phyloP scores from a whole-genome alignment of 140 eudicot species.

The Bidens hawaiensis region DNA sequence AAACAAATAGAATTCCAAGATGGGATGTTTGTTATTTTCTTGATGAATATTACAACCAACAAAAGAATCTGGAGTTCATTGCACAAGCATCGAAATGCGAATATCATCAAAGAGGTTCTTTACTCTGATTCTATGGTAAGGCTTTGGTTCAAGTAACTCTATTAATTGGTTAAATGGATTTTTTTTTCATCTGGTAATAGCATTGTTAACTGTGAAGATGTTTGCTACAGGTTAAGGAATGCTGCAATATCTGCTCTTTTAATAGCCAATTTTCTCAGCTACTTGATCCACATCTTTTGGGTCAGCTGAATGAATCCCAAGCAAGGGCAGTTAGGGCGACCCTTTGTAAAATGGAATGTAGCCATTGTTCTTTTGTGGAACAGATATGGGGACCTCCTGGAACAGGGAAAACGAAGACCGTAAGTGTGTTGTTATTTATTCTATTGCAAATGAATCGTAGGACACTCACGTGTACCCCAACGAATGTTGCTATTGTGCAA shows the following conservation, averaged over 20 bases:
- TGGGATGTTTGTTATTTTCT: constrained; percentile 30
- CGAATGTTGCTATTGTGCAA: constrained; percentile 55
- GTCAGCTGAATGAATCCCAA: constrained; percentile 48
- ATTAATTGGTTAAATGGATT: neutral
- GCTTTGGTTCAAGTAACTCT: neutral
- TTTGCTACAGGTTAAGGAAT: constrained; percentile 34
- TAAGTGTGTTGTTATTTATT: constrained; percentile 31
- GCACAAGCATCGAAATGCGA: constrained; percentile 21
- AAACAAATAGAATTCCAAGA: constrained; percentile 12
- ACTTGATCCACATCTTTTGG: constrained; percentile 7
- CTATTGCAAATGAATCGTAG: constrained; percentile 35
- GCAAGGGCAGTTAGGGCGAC: constrained; percentile 35
- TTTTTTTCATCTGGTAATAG: neutral
- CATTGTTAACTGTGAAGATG: neutral
- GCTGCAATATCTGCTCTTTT: constrained; percentile 22
- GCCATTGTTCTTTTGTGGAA: constrained; percentile 40
- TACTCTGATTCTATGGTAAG: constrained; percentile 35
- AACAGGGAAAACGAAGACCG: constrained; percentile 67
- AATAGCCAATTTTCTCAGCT: neutral
- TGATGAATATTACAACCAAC: constrained; percentile 38
- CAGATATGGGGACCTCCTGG: constrained; percentile 90
- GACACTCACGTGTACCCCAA: constrained; percentile 67
- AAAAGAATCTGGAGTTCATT: constrained; percentile 45
- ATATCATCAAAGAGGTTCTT: constrained; percentile 30
- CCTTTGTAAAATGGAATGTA: constrained; percentile 31